Evolutionary conservation across 2,329 filamentous ascomycete species (phyloP).

Genomic region (Hypoxylon sp.): DNA sequence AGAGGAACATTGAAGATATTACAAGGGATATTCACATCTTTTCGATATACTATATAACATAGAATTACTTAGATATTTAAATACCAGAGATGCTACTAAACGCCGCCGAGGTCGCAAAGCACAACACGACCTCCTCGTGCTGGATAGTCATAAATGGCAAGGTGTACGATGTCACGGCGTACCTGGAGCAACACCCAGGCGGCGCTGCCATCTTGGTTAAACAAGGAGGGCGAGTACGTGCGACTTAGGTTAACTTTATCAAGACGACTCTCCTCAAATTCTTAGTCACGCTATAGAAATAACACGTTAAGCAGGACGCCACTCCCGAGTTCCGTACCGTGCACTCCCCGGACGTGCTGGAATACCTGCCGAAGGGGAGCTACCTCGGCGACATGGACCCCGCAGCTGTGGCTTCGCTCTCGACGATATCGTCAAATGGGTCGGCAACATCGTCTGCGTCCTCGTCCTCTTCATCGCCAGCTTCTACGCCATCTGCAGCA

Average conservation of each 20-base stretch:
- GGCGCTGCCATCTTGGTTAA: slow-evolving; percentile 53
- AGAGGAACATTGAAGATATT: not conserved
- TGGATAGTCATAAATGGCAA: slow-evolving; percentile 57
- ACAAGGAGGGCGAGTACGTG: slow-evolving; percentile 53
- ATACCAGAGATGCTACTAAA: slow-evolving; percentile 44
- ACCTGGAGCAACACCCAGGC: slow-evolving; percentile 54
- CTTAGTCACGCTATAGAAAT: not conserved
- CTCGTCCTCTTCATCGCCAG: slow-evolving; percentile 16
- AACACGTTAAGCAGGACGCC: slow-evolving; percentile 49
- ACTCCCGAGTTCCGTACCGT: slow-evolving; percentile 54
- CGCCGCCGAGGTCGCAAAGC: slow-evolving; percentile 56
- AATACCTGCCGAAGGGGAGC: slow-evolving; percentile 53
- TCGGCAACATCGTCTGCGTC: slow-evolving; percentile 15
- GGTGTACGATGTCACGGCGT: slow-evolving; percentile 59
- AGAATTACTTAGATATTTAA: not conserved
- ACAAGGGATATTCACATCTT: not conserved
- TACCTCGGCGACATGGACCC: slow-evolving; percentile 51
- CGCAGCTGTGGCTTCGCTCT: slow-evolving; percentile 45
- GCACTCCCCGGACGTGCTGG: slow-evolving; percentile 52
- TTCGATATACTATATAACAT: not conserved
- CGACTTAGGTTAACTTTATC: not conserved
- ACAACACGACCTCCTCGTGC: slow-evolving; percentile 56
- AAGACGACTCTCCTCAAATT: not conserved
- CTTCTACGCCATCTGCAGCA: not conserved
- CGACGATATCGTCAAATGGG: slow-evolving; percentile 29